These are phyloP conservation scores for Saposhnikovia divaricata DNA, from an alignment of 129 eudicot genomes.

Conservation along the genomic window DNA sequence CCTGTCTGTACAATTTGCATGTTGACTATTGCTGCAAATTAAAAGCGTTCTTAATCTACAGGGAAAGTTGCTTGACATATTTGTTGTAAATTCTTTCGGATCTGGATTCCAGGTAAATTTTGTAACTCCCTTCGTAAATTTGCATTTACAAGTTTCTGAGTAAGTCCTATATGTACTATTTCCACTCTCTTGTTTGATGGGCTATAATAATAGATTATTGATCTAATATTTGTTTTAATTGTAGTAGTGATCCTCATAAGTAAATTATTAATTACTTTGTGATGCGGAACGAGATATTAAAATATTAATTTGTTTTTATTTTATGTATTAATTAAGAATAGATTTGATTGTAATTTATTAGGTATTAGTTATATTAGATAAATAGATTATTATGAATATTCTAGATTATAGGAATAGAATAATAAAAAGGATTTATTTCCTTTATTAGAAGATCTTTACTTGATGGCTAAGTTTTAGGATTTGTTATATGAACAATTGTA, in stretches of 20 bases:
- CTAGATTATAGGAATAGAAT: no score
- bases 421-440: no score
- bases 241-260: neutral
- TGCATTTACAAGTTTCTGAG: neutral
- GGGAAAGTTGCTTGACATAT: constrained; percentile 89
- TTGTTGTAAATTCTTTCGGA: constrained; percentile 95
- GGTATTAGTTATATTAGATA: no score
- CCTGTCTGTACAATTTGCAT: constrained; percentile 12
- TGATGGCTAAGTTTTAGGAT: no score
- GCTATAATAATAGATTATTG: neutral
- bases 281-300: no score
- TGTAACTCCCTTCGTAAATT: neutral
- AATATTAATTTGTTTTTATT: no score
- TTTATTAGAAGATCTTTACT: no score
- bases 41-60: constrained; percentile 21
- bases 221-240: neutral
- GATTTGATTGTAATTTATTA: no score
- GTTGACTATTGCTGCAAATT: neutral
- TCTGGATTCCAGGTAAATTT: constrained; percentile 83
- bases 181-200: neutral
- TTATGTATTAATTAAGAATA: no score
- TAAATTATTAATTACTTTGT: neutral
- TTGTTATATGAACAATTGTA: no score
- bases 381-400: no score
- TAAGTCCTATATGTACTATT: neutral